Conservation (phyloP, 2,329 filamentous ascomycete species). For the Chrysoporthe cubensis region DNA sequence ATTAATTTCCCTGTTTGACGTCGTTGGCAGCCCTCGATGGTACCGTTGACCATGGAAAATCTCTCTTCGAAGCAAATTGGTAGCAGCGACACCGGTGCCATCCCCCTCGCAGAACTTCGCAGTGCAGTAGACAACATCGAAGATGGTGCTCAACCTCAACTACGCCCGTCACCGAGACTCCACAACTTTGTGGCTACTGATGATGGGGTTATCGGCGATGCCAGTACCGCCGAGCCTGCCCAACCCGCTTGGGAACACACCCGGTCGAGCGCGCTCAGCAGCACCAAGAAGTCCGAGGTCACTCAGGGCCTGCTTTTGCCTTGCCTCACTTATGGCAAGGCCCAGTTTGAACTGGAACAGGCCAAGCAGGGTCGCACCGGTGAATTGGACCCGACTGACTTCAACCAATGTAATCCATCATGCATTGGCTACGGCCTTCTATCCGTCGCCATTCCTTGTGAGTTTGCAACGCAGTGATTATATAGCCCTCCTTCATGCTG, state of each 20-base stretch:
- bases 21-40: neutral
- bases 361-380: constrained; percentile 20
- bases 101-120: constrained; percentile 9
- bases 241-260: constrained; percentile 12
- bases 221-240: neutral
- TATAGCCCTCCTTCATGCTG: neutral
- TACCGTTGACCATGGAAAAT: neutral
- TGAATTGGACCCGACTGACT: neutral
- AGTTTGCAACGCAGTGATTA: neutral
- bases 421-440: constrained; percentile 22
- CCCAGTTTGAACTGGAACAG: constrained; percentile 17
- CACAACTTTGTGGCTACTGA: constrained; percentile 26
- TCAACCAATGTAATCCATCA: constrained; percentile 19
- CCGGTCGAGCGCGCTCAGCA: constrained; percentile 20
- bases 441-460: constrained; percentile 22
- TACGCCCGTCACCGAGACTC: constrained; percentile 3
- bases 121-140: neutral
- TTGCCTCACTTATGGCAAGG: constrained; percentile 27
- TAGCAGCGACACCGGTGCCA: constrained; percentile 1
- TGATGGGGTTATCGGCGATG: constrained; percentile 6
- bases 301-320: constrained; percentile 24
- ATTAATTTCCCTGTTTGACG: neutral
- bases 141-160: neutral
- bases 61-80: neutral
- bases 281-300: constrained; percentile 22